These are phyloP conservation scores for Saccharomycopsis hybrid DNA, from an alignment of 1,139 yeast species.

Conservation along the genomic window DNA sequence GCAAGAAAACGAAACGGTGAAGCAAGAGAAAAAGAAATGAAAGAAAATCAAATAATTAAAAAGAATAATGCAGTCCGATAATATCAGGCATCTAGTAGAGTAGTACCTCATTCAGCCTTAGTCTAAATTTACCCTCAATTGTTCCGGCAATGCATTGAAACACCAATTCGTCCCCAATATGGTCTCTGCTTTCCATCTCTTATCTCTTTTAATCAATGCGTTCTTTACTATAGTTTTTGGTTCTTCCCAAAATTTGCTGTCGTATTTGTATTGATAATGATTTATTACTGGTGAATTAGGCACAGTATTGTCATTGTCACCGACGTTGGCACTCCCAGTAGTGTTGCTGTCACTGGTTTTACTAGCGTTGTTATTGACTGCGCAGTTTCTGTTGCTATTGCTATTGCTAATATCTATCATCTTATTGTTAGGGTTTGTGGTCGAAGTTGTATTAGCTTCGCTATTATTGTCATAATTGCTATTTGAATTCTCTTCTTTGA, in stretches of 20 bases:
- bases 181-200: conserved; percentile 38
- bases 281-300: conserved; percentile 14
- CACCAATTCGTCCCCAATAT: conserved; percentile 33
- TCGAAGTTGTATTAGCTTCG: background rate
- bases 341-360: background rate
- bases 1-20: too few species aligned
- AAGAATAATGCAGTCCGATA: too few species aligned
- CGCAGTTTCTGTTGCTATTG: too few species aligned
- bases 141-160: conserved; percentile 2
- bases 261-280: conserved; percentile 21
- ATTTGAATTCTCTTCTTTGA: conserved; percentile 29
- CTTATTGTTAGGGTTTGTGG: too few species aligned
- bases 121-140: too few species aligned
- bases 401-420: background rate
- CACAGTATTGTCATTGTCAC: background rate
- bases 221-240: conserved; percentile 50
- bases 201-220: conserved; percentile 47
- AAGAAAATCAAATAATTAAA: too few species aligned
- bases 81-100: too few species aligned
- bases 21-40: too few species aligned
- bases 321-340: too few species aligned
- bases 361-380: background rate
- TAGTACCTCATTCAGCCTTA: too few species aligned
- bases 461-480: background rate
- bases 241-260: conserved; percentile 30